Conservation (phyloP, 2,329 filamentous ascomycete species). For the Lachnellula hyalina region DNA sequence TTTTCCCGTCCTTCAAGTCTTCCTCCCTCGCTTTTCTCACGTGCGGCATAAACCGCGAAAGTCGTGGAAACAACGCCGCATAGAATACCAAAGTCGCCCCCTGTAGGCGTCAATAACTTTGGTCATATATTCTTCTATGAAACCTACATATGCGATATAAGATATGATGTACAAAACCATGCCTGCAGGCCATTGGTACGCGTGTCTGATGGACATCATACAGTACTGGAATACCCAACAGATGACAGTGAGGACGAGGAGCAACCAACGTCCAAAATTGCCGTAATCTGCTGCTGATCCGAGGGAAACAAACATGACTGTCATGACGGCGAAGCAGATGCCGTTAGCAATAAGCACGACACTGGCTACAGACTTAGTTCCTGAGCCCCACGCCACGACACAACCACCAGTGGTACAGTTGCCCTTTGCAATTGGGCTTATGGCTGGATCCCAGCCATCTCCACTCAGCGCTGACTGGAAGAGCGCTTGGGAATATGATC, state of each 20-base stretch:
- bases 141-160: constrained; percentile 34
- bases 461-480: constrained; percentile 38
- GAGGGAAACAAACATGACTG: constrained; percentile 37
- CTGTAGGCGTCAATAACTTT: constrained; percentile 5
- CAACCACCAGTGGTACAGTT: constrained; percentile 30
- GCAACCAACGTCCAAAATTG: constrained; percentile 37
- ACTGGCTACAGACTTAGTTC: constrained; percentile 34
- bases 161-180: constrained; percentile 38
- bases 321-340: constrained; percentile 38
- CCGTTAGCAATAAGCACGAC: constrained; percentile 38
- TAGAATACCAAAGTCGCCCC: constrained; percentile 38
- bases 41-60: constrained; percentile 37
- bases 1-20: constrained; percentile 36
- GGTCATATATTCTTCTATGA: not conserved
- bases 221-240: constrained; percentile 38
- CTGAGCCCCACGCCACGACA: constrained; percentile 36
- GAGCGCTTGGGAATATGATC: constrained; percentile 37
- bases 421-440: constrained; percentile 21
- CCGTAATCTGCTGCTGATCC: constrained; percentile 40
- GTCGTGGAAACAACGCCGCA: constrained; percentile 36
- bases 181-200: constrained; percentile 36
- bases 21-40: constrained; percentile 38
- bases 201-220: constrained; percentile 35
- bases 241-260: constrained; percentile 36
- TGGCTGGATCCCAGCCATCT: constrained; percentile 35